phyloP scores from a whole-genome alignment of 192 early-diverging fungal species.

The Diversispora epigaea region DNA sequence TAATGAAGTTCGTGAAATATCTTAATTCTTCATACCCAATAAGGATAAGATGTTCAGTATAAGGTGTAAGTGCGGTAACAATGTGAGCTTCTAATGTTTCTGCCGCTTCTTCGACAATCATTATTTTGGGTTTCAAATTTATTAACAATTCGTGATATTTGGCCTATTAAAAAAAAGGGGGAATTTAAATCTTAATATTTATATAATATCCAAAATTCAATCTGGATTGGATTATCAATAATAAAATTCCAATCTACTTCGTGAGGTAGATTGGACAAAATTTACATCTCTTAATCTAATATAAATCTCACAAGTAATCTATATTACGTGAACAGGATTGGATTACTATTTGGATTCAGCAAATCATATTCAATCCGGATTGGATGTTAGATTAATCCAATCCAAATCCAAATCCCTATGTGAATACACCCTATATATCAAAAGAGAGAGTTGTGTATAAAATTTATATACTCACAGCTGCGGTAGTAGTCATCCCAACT shows the following conservation, averaged over 20 bases:
- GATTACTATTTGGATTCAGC: no score
- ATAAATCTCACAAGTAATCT: neutral
- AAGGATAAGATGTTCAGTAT: constrained; percentile 52
- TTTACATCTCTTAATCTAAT: no score
- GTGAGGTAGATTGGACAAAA: no score
- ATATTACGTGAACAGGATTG: no score
- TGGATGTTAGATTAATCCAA: no score
- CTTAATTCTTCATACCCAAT: constrained; percentile 48
- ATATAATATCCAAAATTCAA: neutral
- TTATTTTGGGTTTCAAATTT: constrained; percentile 45
- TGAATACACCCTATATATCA: neutral
- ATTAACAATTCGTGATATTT: constrained; percentile 56
- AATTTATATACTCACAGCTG: constrained; percentile 44
- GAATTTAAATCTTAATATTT: neutral
- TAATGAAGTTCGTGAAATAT: neutral
- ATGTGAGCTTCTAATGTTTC: constrained; percentile 60
- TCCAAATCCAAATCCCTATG: no score
- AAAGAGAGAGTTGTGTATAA: neutral
- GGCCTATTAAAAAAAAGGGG: constrained; percentile 37
- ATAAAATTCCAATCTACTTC: neutral
- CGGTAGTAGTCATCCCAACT: constrained; percentile 63
- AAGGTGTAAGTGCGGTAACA: constrained; percentile 46
- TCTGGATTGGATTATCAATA: no score
- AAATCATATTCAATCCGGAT: no score
- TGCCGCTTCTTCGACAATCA: constrained; percentile 60